Percentiles rank a stretch among this genome's conserved stretches.
phyloP scores from a whole-genome alignment of 805 yeast genomes.

The Cyberlindnera euphorbiiphila region DNA sequence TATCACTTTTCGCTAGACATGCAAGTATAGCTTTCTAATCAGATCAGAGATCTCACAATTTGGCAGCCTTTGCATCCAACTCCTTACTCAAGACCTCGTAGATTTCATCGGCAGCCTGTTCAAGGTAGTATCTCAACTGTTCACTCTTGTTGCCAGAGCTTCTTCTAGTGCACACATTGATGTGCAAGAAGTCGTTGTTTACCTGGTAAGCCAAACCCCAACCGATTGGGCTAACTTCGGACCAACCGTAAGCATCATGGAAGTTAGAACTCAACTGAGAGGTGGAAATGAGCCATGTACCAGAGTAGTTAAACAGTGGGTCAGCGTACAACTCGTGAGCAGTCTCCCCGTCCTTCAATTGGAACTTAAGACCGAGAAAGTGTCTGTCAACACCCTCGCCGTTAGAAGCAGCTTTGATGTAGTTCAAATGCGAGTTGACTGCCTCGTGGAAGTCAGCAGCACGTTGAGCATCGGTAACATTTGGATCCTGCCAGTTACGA shows the following conservation, averaged over 20 bases:
- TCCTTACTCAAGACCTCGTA: conserved; percentile 49
- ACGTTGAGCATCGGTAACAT: conserved; percentile 47
- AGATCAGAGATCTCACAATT: conserved; percentile 8
- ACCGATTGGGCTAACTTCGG: conserved; percentile 92
- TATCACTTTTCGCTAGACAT: too few species aligned
- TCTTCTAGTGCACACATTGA: conserved; percentile 76
- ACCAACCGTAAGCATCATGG: conserved; percentile 93
- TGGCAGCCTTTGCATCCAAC: conserved; percentile 10
- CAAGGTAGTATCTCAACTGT: conserved; percentile 61
- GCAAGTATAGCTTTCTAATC: too few species aligned
- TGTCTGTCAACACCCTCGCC: conserved; percentile 95
- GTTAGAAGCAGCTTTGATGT: conserved; percentile 70
- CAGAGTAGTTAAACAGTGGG: conserved; percentile 70
- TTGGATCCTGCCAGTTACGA: conserved; percentile 62
- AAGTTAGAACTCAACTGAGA: conserved; percentile 83
- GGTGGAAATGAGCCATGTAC: conserved; percentile 83
- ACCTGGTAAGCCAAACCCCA: conserved; percentile 93
- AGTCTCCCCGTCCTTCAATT: conserved; percentile 53
- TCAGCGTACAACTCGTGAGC: conserved; percentile 67
- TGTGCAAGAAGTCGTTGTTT: conserved; percentile 77
- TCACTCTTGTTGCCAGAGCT: conserved; percentile 53
- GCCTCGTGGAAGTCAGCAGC: conserved; percentile 69
- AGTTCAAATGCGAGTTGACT: conserved; percentile 65
- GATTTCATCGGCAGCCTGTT: conserved; percentile 78
- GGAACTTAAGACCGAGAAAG: conserved; percentile 79